Evolutionary conservation across 768 basidiomycete species (phyloP).

Genomic region (Suillus subaureus): DNA sequence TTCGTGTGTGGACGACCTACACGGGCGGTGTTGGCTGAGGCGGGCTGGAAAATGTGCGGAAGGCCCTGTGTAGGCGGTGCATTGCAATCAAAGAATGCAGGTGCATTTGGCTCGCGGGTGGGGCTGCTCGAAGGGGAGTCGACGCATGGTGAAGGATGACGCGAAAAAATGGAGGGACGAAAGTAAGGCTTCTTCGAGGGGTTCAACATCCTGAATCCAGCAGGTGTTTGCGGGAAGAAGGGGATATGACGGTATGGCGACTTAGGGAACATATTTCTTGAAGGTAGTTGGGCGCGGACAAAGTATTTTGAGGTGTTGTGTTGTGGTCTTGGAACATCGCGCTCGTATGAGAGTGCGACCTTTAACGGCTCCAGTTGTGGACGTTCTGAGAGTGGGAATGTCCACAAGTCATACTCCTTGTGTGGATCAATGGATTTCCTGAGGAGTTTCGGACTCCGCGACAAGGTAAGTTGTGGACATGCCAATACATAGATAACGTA

Average conservation of each 20-base stretch:
- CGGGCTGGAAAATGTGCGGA: slow-evolving; percentile 4
- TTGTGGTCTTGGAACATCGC: background rate
- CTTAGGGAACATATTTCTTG: slow-evolving; percentile 21
- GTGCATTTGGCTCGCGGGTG: background rate
- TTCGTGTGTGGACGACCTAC: background rate
- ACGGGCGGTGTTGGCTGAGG: background rate
- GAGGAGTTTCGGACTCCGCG: background rate
- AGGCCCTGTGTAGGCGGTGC: slow-evolving; percentile 14
- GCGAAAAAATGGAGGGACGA: background rate
- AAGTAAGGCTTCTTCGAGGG: slow-evolving; percentile 19
- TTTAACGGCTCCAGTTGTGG: slow-evolving; percentile 1
- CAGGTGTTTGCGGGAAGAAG: slow-evolving; percentile 18
- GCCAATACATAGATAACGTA: background rate
- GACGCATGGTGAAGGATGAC: slow-evolving; percentile 17
- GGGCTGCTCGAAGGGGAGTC: slow-evolving; percentile 23
- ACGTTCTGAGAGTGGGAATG: background rate
- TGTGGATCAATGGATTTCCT: background rate
- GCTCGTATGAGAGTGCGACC: background rate
- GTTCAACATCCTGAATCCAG: slow-evolving; percentile 29
- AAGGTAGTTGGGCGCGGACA: background rate
- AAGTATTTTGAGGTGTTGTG: background rate
- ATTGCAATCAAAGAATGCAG: slow-evolving; percentile 11
- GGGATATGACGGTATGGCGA: slow-evolving; percentile 16
- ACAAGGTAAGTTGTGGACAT: background rate
- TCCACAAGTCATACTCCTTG: background rate